Percentiles rank a stretch among this genome's conserved stretches.
These are phyloP conservation scores for Phaffia tasmanica DNA, from an alignment of 768 basidiomycete genomes.

Conservation along the genomic window DNA sequence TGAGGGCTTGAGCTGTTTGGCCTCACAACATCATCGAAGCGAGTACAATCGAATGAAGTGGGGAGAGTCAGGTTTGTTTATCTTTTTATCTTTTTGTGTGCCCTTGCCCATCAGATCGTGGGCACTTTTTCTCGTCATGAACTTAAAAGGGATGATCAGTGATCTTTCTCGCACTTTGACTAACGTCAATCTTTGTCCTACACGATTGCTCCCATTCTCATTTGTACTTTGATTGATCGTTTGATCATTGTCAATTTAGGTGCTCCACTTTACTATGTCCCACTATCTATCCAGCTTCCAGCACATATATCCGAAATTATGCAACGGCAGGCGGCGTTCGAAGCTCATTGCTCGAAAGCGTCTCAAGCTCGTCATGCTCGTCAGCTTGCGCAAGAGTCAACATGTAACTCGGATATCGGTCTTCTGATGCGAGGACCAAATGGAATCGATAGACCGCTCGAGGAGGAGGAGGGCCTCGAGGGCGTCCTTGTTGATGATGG, in stretches of 20 bases:
- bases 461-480: slow-evolving; percentile 24
- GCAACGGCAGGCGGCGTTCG: slow-evolving; percentile 44
- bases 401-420: no score
- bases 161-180: neutral
- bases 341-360: slow-evolving; percentile 33
- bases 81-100: neutral
- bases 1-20: slow-evolving; percentile 44
- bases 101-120: neutral
- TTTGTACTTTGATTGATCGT: neutral
- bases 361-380: no score
- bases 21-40: slow-evolving; percentile 63
- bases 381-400: neutral
- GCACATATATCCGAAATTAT: slow-evolving; percentile 49
- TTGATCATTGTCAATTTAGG: slow-evolving; percentile 40
- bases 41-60: slow-evolving; percentile 61
- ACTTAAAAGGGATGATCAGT: neutral
- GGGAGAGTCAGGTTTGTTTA: slow-evolving; percentile 42
- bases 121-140: neutral
- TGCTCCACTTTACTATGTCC: slow-evolving; percentile 50
- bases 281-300: slow-evolving; percentile 55
- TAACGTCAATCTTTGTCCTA: neutral
- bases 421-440: neutral
- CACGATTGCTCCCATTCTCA: slow-evolving; percentile 17
- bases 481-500: slow-evolving; percentile 11
- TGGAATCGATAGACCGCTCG: slow-evolving; percentile 4